Evolutionary conservation across 2,329 filamentous ascomycete genomes (phyloP), one percentile per base, ranked within the genome.

Genomic region (Calonectria crousiana): DNA sequence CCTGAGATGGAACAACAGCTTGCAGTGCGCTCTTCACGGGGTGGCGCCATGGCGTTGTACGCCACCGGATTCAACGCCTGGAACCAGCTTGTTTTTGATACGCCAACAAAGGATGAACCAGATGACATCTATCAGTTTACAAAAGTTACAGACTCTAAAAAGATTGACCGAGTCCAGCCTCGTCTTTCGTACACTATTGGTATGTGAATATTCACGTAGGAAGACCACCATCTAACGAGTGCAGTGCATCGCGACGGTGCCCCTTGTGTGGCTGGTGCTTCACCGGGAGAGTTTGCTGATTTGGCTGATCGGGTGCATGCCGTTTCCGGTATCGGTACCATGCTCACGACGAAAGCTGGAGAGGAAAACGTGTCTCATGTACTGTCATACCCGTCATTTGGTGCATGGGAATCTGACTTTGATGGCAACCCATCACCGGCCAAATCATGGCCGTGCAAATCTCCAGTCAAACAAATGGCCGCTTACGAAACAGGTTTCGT

Each of bases 41-140:
- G 30, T 28, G 41, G 71, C 28, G 30, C 16, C 30, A 87, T 90
- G 89, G 84, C 88, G 67, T 81, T 93, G 6, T 90, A 89, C 79
- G 89, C 87, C 52, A 77, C 88, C 3, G 91, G 91, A 51, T 89
- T 90, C 83, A 92, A 93, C 78, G 89, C 90, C 69, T 92, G 89
- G 89, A 82, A 83, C 70, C 90, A 92, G 78, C 85, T 92, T 20
- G 76, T 79, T 2, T 88, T 91, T 16, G 74, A 72, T 18, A 23
- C 36, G 52, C 10, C 60, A 13, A 6, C 49, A 28, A 74, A 73
- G 5, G 62, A 79, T 1, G 87, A 90, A 51, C 85, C 87, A 5
- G 81, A 86, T 6, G 91, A 92, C 77, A 23, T 90, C 5, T 73
- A 73, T 23, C 74, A 78, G 1, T 92, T 92, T 74, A 82, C 82